Evolutionary conservation across 148 eudicot genomes (phyloP).

Genomic region (Heliosperma pusillum): DNA sequence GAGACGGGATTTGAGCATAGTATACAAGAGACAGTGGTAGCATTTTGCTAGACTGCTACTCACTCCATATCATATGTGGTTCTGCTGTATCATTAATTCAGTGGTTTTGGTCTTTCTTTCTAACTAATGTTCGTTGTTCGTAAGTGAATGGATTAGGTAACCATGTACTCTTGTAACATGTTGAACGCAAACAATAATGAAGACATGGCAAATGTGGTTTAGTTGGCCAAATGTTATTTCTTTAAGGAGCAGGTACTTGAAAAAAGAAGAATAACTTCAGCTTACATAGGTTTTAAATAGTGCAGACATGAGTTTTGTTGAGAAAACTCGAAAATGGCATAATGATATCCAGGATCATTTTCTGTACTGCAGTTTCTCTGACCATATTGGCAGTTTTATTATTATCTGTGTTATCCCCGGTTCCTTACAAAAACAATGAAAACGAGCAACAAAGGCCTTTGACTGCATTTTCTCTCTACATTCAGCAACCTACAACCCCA

Average conservation of each 20-base stretch:
- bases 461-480: constrained; percentile 58
- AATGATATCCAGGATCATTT: constrained; percentile 57
- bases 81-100: not conserved
- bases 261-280: constrained; percentile 6
- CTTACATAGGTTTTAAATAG: not conserved
- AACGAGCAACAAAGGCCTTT: constrained; percentile 24
- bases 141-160: no score
- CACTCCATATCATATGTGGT: no score
- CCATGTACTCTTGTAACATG: no score
- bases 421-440: constrained; percentile 32
- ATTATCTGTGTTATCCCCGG: constrained; percentile 54
- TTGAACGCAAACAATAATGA: no score
- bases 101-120: not conserved
- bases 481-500: constrained; percentile 44
- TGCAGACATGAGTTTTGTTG: not conserved
- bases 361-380: constrained; percentile 49
- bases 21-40: no score
- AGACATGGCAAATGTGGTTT: not conserved
- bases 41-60: no score
- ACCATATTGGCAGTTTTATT: constrained; percentile 56
- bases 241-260: constrained; percentile 8
- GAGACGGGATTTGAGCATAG: no score
- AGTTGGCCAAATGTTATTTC: not conserved
- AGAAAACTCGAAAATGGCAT: constrained; percentile 8
- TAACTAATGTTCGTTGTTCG: no score